These are phyloP conservation scores for Clohesyomyces aquaticus DNA, from an alignment of 495 filamentous ascomycete species.

Conservation along the genomic window DNA sequence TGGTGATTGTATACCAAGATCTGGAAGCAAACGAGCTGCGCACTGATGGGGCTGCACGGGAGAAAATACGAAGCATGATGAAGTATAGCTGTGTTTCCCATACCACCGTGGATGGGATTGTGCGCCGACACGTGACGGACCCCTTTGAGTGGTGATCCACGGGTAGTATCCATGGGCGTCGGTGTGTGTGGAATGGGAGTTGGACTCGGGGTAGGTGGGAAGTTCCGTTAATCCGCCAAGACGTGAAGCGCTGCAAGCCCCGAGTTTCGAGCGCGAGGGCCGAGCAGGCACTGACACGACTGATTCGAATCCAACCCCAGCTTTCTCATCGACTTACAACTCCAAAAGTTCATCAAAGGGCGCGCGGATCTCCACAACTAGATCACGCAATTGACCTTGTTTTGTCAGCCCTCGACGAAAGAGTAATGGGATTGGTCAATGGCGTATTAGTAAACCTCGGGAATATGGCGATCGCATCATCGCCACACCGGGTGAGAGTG, in stretches of 20 bases:
- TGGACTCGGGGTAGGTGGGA: too few species aligned
- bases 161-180: too few species aligned
- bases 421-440: constrained; percentile 9
- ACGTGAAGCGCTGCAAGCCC: too few species aligned
- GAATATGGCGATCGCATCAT: constrained; percentile 39
- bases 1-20: constrained; percentile 5
- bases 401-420: constrained; percentile 29
- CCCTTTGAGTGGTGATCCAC: too few species aligned
- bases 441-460: constrained; percentile 27
- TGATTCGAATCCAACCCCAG: too few species aligned
- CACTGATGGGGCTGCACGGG: not conserved
- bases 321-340: too few species aligned
- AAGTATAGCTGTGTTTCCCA: not conserved
- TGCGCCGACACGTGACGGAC: not conserved
- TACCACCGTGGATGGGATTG: not conserved
- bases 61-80: constrained; percentile 26
- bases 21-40: constrained; percentile 9
- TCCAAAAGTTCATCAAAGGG: not conserved
- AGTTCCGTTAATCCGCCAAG: too few species aligned
- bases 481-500: constrained; percentile 12
- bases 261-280: too few species aligned
- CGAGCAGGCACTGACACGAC: too few species aligned
- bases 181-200: too few species aligned
- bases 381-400: constrained; percentile 25
- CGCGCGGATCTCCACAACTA: too few species aligned